A percentile compares a stretch with the other conserved stretches of the same genome.
These are phyloP conservation scores for Pilasporangium apinafurcum DNA, from an alignment of 352 stramenopile genomes.

Conservation along the genomic window DNA sequence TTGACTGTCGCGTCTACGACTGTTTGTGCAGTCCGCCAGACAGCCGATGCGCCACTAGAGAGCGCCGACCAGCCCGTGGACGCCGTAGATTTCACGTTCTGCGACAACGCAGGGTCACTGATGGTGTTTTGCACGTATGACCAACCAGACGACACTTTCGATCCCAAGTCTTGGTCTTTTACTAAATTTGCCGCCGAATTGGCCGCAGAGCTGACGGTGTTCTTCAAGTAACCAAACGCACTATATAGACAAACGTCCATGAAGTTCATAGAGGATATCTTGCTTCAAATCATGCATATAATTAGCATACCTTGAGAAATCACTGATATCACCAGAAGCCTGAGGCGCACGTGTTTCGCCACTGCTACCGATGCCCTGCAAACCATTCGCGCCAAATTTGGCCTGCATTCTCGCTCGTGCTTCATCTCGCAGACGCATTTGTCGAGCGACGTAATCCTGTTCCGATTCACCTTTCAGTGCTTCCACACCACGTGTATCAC, in stretches of 20 bases:
- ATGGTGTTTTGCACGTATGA: slow-evolving; percentile 72
- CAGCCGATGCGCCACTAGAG: slow-evolving; percentile 50
- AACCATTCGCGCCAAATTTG: slow-evolving; percentile 69
- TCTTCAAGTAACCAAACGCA: slow-evolving; percentile 71
- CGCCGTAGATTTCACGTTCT: slow-evolving; percentile 79
- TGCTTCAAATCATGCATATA: not conserved
- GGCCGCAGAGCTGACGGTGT: slow-evolving; percentile 59
- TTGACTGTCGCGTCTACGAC: slow-evolving; percentile 42
- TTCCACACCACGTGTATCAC: slow-evolving; percentile 66
- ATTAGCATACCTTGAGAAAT: slow-evolving; percentile 30
- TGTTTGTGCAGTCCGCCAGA: slow-evolving; percentile 59
- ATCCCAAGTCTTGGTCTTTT: slow-evolving; percentile 67
- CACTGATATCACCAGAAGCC: slow-evolving; percentile 27
- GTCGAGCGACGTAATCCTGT: slow-evolving; percentile 65
- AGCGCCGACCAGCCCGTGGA: slow-evolving; percentile 70
- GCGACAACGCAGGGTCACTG: slow-evolving; percentile 53
- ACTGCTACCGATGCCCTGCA: slow-evolving; percentile 75
- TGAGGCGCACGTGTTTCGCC: slow-evolving; percentile 46
- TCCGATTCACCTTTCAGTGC: slow-evolving; percentile 79
- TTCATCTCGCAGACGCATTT: slow-evolving; percentile 70
- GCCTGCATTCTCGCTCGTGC: slow-evolving; percentile 71
- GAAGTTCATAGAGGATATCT: not conserved
- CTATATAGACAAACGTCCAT: slow-evolving; percentile 9
- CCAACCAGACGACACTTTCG: slow-evolving; percentile 76
- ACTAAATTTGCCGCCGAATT: slow-evolving; percentile 62